These are phyloP conservation scores for Besnoitia besnoiti DNA, from an alignment of 169 alveolate species.

Conservation along the genomic window DNA sequence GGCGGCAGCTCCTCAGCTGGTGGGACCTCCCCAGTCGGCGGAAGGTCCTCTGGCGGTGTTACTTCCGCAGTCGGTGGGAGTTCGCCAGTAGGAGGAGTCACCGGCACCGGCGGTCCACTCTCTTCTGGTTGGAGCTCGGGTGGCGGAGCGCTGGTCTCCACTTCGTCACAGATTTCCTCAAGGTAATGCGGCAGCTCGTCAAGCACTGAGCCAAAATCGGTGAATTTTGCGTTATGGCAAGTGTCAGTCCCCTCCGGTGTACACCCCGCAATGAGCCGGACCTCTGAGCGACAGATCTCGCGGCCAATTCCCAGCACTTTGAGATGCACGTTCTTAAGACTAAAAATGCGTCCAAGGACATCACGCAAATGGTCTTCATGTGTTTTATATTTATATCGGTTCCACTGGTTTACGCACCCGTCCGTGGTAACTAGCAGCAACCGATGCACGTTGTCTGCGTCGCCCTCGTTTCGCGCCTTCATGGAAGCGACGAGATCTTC, in stretches of 20 bases:
- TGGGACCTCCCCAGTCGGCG: neutral
- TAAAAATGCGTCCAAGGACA: neutral
- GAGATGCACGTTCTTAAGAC: constrained; percentile 13
- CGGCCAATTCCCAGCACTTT: constrained; percentile 4
- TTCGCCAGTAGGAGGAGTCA: neutral
- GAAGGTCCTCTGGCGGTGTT: neutral
- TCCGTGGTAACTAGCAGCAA: constrained; percentile 1
- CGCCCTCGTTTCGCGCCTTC: neutral
- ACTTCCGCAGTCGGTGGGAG: neutral
- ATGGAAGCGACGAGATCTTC: neutral
- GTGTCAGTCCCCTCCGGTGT: neutral
- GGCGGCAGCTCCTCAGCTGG: neutral
- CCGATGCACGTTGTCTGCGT: neutral
- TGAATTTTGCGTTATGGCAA: neutral
- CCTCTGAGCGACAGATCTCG: neutral
- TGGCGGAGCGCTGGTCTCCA: neutral
- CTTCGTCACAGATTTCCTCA: constrained; percentile 25
- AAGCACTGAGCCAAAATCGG: constrained; percentile 7
- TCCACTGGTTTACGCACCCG: constrained; percentile 25
- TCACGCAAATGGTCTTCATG: neutral
- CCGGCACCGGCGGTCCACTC: no score
- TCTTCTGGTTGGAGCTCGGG: no score
- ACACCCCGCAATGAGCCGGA: constrained; percentile 10
- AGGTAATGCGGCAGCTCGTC: constrained; percentile 7
- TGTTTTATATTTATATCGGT: neutral